Conservation (phyloP, 306 rosid species). For the Acacia confusa region DNA sequence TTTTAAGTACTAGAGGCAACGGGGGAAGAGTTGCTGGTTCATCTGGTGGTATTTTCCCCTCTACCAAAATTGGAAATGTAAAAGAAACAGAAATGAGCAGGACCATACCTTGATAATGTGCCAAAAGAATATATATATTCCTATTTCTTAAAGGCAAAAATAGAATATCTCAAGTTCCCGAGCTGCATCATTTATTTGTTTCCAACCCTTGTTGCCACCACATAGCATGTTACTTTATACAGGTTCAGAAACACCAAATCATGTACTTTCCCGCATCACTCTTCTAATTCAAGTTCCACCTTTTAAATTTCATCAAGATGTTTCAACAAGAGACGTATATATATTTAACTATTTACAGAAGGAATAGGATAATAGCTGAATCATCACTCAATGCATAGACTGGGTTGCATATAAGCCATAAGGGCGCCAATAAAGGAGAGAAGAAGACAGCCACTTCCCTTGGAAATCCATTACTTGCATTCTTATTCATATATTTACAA, state of each 20-base stretch:
- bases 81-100: constrained; percentile 16
- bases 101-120: constrained; percentile 19
- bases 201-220: constrained; percentile 15
- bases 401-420: neutral
- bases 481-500: neutral
- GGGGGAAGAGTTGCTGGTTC: constrained; percentile 94
- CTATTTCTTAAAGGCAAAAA: neutral
- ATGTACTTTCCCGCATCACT: neutral
- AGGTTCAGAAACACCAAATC: constrained; percentile 14
- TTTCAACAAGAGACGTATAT: neutral
- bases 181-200: constrained; percentile 4
- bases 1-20: constrained; percentile 68
- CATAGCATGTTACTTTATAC: constrained; percentile 12
- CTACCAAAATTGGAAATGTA: constrained; percentile 41
- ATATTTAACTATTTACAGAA: neutral
- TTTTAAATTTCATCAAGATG: neutral
- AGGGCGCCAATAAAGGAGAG: neutral
- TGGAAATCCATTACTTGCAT: constrained; percentile 12
- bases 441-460: neutral
- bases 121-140: neutral
- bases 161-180: neutral
- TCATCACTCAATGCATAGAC: neutral
- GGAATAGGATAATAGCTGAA: neutral
- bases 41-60: constrained; percentile 82
- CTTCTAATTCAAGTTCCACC: neutral